Percentiles rank a stretch among this genome's conserved stretches.
Evolutionary conservation across 2,329 filamentous ascomycete species (phyloP).

Genomic region (Botryosphaeria dothidea): DNA sequence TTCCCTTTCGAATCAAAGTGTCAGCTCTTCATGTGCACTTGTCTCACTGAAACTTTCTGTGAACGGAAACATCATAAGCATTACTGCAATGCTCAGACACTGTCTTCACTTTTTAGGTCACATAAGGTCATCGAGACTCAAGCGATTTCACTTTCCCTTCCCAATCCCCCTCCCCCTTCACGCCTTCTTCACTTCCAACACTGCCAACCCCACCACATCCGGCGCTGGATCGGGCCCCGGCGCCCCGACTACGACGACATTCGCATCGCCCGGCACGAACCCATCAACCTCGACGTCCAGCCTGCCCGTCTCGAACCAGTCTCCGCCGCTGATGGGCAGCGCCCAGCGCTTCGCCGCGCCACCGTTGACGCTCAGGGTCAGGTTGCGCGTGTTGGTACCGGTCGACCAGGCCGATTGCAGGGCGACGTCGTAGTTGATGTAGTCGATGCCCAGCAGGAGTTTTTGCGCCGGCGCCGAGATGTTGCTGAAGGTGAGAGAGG

Average conservation of each 20-base stretch:
- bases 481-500: conserved; percentile 31
- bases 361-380: conserved; percentile 42
- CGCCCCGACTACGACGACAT: conserved; percentile 27
- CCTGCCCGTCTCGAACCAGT: conserved; percentile 35
- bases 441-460: conserved; percentile 34
- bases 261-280: conserved; percentile 26
- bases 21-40: no score
- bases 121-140: no score
- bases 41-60: no score
- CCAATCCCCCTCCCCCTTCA: no score
- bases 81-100: no score
- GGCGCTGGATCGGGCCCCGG: conserved; percentile 26
- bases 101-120: no score
- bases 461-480: conserved; percentile 33
- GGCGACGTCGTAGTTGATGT: conserved; percentile 42
- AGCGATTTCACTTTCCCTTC: no score
- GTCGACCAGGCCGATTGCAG: conserved; percentile 37
- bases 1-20: no score
- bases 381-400: conserved; percentile 38
- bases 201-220: conserved; percentile 32
- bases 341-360: conserved; percentile 35
- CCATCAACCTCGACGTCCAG: conserved; percentile 31
- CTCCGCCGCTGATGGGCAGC: conserved; percentile 42
- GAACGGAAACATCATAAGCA: no score
- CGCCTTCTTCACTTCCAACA: neutral